These are phyloP conservation scores for Cudoniella acicularis DNA, from an alignment of 495 filamentous ascomycete species.

Conservation along the genomic window DNA sequence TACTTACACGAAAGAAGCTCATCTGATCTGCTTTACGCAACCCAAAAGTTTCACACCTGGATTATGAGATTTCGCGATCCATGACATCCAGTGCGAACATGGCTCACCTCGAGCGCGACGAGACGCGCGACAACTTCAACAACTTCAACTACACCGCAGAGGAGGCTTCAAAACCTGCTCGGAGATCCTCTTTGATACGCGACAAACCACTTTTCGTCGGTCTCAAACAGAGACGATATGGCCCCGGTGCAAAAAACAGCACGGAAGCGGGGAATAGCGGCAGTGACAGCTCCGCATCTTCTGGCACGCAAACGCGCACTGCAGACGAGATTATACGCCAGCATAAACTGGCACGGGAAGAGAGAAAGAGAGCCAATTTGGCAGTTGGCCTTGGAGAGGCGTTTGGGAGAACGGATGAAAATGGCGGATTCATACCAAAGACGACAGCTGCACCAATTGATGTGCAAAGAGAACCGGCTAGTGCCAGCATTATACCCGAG, in stretches of 20 bases:
- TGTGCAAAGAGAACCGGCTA: neutral
- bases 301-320: neutral
- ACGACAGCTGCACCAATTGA: neutral
- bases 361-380: neutral
- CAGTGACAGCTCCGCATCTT: neutral
- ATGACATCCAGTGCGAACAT: conserved; percentile 13
- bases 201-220: neutral
- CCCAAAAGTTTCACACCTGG: neutral
- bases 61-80: neutral
- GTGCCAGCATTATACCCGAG: neutral
- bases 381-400: conserved; percentile 14
- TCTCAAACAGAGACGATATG: neutral
- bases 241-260: neutral
- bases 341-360: conserved; percentile 1
- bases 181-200: neutral
- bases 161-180: neutral
- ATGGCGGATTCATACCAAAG: conserved; percentile 7
- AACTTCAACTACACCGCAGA: neutral
- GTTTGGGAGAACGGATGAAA: conserved; percentile 13
- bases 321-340: neutral
- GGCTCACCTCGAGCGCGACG: conserved; percentile 16
- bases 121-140: conserved; percentile 1
- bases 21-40: neutral
- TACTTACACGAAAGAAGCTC: neutral
- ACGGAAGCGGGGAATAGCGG: neutral